Percentiles rank a stretch among this genome's conserved stretches.
These are phyloP conservation scores for Ustilago vetiveriae DNA, from an alignment of 1,284 basidiomycete species.

Conservation along the genomic window DNA sequence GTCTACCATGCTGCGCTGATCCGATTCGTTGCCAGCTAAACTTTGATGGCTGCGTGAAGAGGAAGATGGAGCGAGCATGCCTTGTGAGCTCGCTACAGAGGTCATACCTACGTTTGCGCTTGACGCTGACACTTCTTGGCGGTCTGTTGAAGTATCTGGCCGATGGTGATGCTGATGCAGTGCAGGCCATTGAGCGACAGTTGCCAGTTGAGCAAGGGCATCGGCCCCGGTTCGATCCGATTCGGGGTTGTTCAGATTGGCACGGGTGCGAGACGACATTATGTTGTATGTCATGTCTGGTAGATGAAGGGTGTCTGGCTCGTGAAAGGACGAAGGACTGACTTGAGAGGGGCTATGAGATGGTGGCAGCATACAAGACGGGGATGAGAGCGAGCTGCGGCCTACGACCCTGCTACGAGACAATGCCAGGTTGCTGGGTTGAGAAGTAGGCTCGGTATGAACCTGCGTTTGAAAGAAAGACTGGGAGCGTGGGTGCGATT, in stretches of 20 bases:
- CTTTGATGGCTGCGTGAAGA: slow-evolving; percentile 29
- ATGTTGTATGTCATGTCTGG: neutral
- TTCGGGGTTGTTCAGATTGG: neutral
- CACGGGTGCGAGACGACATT: neutral
- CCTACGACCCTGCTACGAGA: slow-evolving; percentile 1
- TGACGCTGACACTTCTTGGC: neutral
- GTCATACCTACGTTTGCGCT: neutral
- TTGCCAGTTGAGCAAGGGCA: slow-evolving; percentile 30
- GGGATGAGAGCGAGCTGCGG: slow-evolving; percentile 6
- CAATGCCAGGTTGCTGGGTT: neutral
- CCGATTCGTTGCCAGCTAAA: slow-evolving; percentile 15
- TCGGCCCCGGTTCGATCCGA: slow-evolving; percentile 4
- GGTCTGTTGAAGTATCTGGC: slow-evolving; percentile 1
- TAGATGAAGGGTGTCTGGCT: neutral
- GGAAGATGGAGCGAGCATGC: slow-evolving; percentile 3
- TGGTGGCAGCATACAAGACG: slow-evolving; percentile 6
- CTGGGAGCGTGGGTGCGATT: slow-evolving; percentile 12
- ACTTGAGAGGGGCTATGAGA: slow-evolving; percentile 15
- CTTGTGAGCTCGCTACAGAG: slow-evolving; percentile 10
- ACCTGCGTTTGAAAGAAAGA: slow-evolving; percentile 2
- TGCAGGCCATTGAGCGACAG: slow-evolving; percentile 36
- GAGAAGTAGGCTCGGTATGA: neutral
- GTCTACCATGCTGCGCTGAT: slow-evolving; percentile 47
- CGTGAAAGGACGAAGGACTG: slow-evolving; percentile 12
- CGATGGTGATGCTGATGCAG: slow-evolving; percentile 17